Base-by-base conservation (phyloP, 139 green algal genomes). In the Eudorina sp. region DNA sequence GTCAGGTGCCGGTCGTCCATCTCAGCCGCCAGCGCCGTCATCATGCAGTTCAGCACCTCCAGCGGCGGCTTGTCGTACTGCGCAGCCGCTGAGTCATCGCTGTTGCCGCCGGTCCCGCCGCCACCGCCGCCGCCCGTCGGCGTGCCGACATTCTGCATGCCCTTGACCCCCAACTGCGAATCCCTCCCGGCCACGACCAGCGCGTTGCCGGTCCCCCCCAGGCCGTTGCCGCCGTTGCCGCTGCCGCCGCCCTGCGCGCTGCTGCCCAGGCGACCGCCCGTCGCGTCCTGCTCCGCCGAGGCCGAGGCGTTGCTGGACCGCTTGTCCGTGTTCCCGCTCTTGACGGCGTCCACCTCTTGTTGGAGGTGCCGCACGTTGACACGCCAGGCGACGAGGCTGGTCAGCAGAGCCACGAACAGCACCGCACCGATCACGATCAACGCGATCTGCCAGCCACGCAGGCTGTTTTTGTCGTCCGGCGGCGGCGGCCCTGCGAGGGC, bases 1-100 rank as follows among this genome's bases (percentile, higher is more conserved):
- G 66, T 74, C 74, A 91, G 76, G 73, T 89, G 82, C 82, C 25
- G 64, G 82, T 88, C 82, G 36, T 88, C 66, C 64, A 88, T 88
- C 68, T 88, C 82, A 16, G 53, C 31, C 58, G 82, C 53, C 46
- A 88, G 46, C 21, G 46, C 25, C 8, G 60, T 23, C 64, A 88
- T 88, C 64, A 88, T 79, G 46, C 23, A 53, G 34, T 88, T 77
- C 2, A 88, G 68, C 31, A 80, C 66, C 27, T 79, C 82, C 21
- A 88, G 82, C 45, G 82, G 82, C 64, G 46, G 82, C 82, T 16
- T 64, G 48, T 88, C 82, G 11, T 4, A 25, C 21, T 40, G 29
- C 40, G 60, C 34, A 40, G 41, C 43, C 40, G 62, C 16, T 19
- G 66, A 69, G 18, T 79, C 82, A 16, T 88, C 82, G 82, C 82